Base-by-base conservation (phyloP, 179 eudicot species). In the Vitellaria paradoxa region DNA sequence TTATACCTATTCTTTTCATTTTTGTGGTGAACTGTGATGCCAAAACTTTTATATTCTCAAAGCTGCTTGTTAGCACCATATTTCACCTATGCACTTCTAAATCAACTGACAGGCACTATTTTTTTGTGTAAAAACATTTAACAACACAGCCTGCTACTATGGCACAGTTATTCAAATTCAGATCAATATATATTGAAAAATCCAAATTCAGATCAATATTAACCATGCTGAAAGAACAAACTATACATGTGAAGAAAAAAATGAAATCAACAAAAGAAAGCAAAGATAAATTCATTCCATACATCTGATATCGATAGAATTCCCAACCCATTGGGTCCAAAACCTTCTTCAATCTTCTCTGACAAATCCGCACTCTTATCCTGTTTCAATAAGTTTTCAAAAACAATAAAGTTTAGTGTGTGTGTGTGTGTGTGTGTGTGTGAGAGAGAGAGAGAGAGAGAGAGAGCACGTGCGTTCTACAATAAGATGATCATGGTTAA, bases 261-360 rank as follows among this genome's bases (percentile, higher is more conserved):
- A 30, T 30, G 37, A 30, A 30, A 30, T 30, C 37, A 7, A 40
- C 6, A 26, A 65, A 17, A 6, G 9, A 66, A 65, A 20, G 12
- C 15, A 55, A 0, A 50, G 9, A 72, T 3, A 66, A 50, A 69
- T 23, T 72, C 56, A 49, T 13, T 65, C 50, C 87, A 76, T 90
- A 92, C 98, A 76, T 82, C 77, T 77, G 98, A 87, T 81, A 94
- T 76, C 0, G 97, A 89, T 75, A 94, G 73, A 75, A 94, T 93
- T 37, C 98, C 98, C 53, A 93, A 88, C 40, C 97, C 93, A 56
- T 90, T 84, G 24, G 96, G 92, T 52, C 97, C 98, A 76, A 93
- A 94, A 65, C 97, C 98, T 77, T 89, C 84, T 81, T 90, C 97
- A 70, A 94, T 93, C 82, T 88, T 83, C 57, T 82, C 77, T 11